Evolutionary conservation across 2,329 filamentous ascomycete species (phyloP).

Genomic region (Coleophoma cylindrospora): DNA sequence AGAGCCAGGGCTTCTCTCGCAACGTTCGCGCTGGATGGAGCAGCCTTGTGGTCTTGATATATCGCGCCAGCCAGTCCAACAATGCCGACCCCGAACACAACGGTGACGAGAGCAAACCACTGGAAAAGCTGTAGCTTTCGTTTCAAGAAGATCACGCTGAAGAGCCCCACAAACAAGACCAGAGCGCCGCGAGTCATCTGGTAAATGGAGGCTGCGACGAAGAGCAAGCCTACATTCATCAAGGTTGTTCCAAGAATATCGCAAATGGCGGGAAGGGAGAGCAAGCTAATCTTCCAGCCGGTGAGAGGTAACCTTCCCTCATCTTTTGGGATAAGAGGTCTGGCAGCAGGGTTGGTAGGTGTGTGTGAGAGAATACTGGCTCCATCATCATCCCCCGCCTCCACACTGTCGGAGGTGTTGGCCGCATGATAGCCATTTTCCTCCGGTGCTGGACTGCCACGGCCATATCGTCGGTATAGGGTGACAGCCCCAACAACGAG

Average conservation of each 20-base stretch:
- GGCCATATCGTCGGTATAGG: conserved; percentile 55
- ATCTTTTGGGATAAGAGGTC: conserved; percentile 44
- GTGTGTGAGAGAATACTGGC: conserved; percentile 39
- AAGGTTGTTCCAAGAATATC: conserved; percentile 94
- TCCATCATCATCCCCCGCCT: conserved; percentile 29
- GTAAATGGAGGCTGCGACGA: conserved; percentile 94
- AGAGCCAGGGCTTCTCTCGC: conserved; percentile 36
- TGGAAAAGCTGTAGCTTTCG: conserved; percentile 81
- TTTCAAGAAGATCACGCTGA: conserved; percentile 86
- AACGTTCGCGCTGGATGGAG: conserved; percentile 29
- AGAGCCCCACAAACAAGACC: conserved; percentile 91
- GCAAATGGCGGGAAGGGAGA: conserved; percentile 84
- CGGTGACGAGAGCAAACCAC: conserved; percentile 83
- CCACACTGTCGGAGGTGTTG: conserved; percentile 37
- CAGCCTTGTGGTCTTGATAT: conserved; percentile 52
- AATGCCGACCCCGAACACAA: conserved; percentile 81
- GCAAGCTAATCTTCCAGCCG: conserved; percentile 67
- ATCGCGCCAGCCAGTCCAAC: conserved; percentile 88
- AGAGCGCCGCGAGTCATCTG: conserved; percentile 97
- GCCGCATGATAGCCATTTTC: conserved; percentile 64
- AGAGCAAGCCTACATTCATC: conserved; percentile 93
- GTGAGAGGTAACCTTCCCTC: conserved; percentile 56
- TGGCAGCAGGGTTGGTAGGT: conserved; percentile 42
- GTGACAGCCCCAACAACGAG: conserved; percentile 71
- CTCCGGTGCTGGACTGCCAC: conserved; percentile 35